Evolutionary conservation across 495 filamentous ascomycete genomes (phyloP).

Genomic region (Staphylotrichum tortipilum): DNA sequence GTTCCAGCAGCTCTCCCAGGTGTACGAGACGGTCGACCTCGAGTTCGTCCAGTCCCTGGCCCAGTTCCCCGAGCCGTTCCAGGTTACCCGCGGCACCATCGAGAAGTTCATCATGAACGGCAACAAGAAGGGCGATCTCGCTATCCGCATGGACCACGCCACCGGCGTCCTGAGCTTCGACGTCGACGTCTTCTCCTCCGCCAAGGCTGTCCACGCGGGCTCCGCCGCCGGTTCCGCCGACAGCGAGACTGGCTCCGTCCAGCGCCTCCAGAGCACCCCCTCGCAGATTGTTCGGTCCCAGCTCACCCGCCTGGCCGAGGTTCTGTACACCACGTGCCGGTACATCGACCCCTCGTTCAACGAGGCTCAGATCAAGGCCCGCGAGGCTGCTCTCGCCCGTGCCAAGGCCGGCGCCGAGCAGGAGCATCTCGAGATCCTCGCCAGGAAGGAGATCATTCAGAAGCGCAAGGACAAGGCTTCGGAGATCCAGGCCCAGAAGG

Average conservation of each 20-base stretch:
- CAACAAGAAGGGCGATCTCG: constrained; percentile 97
- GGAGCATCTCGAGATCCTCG: constrained; percentile 83
- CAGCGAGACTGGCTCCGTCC: constrained; percentile 72
- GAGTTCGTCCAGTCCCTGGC: constrained; percentile 89
- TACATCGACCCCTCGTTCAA: constrained; percentile 89
- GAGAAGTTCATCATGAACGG: constrained; percentile 99
- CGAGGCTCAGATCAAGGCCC: constrained; percentile 65
- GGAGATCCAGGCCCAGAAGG: constrained; percentile 70
- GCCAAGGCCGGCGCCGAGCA: constrained; percentile 80
- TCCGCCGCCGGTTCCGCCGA: constrained; percentile 84
- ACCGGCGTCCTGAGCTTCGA: constrained; percentile 94
- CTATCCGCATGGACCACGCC: constrained; percentile 92
- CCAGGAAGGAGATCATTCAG: constrained; percentile 82
- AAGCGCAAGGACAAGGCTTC: constrained; percentile 93
- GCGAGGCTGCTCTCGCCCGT: constrained; percentile 67
- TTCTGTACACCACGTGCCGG: constrained; percentile 84
- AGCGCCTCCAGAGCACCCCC: constrained; percentile 92
- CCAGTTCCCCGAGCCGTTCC: constrained; percentile 93
- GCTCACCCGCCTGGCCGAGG: constrained; percentile 81
- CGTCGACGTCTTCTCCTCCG: constrained; percentile 93
- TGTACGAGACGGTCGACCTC: constrained; percentile 96
- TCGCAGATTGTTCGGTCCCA: constrained; percentile 96
- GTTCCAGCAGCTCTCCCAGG: constrained; percentile 98
- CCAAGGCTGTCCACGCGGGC: constrained; percentile 83
- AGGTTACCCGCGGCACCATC: constrained; percentile 82